Base-by-base conservation (phyloP, 225 moss, liverwort and hornwort species). In the Polytrichum formosum region DNA sequence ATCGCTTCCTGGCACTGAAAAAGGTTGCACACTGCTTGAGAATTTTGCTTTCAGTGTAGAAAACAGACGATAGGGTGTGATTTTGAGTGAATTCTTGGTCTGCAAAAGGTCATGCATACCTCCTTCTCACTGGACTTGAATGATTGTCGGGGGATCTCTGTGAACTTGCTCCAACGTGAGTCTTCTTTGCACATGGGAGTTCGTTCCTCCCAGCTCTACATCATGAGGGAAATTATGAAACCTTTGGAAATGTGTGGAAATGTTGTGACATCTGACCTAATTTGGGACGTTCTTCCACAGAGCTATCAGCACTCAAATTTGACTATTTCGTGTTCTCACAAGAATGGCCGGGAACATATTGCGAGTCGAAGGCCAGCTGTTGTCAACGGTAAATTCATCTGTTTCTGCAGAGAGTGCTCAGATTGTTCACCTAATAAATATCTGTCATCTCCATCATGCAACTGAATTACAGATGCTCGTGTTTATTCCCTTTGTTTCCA, bases 301-400 rank as follows among this genome's bases (percentile, higher is more conserved):
- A 55, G 31, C 18, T 18, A 30, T 62, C 62, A 35, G 35, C 35
- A 35, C 35, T 35, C 31, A 54, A 72, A 2, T 83, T 85, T 65
- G 85, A 90, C 28, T 87, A 87, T 27, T 88, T 82, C 26, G 64
- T 86, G 55, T 88, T 88, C 27, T 71, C 82, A 53, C 84, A 86
- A 55, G 85, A 91, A 69, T 88, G 86, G 88, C 84, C 84, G 5
- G 91, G 86, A 68, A 82, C 82, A 20, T 84, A 70, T 46, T 88
- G 84, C 72, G 61, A 81, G 61, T 27, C 61, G 0, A 72, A 78
- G 22, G 82, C 72, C 9, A 63, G 72, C 27, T 88, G 84, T 63
- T 91, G 86, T 78, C 22, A 80, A 53, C 21, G 19, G 35, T 35
- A 35, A 35, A 35, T 35, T 35, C 35, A 35, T 8, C 35, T 8